Conservation (phyloP, 2,329 filamentous ascomycete genomes). For the Pseudogymnoascus pannorum region DNA sequence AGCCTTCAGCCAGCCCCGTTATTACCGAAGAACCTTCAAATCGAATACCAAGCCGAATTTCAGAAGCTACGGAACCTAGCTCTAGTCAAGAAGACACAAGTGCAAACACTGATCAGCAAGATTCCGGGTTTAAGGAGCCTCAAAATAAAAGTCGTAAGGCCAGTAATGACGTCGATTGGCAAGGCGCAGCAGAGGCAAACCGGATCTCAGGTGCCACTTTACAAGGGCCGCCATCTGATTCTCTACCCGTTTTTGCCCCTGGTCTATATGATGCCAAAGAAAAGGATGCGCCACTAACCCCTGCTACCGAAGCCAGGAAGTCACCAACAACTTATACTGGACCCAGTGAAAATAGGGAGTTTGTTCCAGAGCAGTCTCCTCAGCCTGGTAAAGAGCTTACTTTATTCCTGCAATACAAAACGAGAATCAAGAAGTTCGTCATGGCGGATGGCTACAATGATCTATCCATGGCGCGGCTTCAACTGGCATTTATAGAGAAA, state of each 20-base stretch:
- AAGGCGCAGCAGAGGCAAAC: neutral
- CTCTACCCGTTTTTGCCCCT: conserved; percentile 31
- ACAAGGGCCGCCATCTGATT: conserved; percentile 48
- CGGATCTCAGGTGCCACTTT: conserved; percentile 47
- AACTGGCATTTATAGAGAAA: conserved; percentile 96
- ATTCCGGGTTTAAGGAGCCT: conserved; percentile 42
- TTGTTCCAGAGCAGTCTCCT: conserved; percentile 58
- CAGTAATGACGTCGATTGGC: neutral
- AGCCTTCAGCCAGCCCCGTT: conserved; percentile 34
- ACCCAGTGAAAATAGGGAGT: conserved; percentile 37
- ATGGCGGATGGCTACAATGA: conserved; percentile 77
- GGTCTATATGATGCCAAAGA: conserved; percentile 13
- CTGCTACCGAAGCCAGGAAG: conserved; percentile 12
- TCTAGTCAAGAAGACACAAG: conserved; percentile 29
- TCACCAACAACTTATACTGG: conserved; percentile 7
- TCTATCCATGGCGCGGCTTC: conserved; percentile 77
- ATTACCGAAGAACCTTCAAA: conserved; percentile 54
- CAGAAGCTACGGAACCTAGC: conserved; percentile 39
- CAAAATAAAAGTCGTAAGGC: conserved; percentile 41
- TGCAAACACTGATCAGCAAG: conserved; percentile 29
- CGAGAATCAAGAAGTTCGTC: conserved; percentile 93
- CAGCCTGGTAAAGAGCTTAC: conserved; percentile 78
- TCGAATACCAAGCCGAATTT: conserved; percentile 51
- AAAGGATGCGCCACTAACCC: conserved; percentile 16
- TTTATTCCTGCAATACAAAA: conserved; percentile 92